Evolutionary conservation across 2,329 filamentous ascomycete species (phyloP), one percentile per base, ranked within the genome.

Genomic region (Fusarium haematococcum): DNA sequence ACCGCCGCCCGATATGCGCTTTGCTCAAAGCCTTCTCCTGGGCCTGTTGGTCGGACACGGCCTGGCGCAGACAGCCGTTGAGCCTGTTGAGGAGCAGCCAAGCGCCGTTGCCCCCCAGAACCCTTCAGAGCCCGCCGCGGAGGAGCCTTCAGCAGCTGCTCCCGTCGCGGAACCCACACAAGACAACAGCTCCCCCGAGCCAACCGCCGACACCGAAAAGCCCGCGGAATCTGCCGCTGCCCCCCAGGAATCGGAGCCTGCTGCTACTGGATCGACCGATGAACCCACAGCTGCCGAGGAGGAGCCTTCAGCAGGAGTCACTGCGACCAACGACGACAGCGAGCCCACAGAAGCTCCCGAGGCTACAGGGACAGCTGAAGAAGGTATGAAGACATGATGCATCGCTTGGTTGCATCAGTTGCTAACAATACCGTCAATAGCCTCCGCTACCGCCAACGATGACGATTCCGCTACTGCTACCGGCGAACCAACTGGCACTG

Each of bases 41-140:
- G 65, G 71, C n/a, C 60, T 74, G 50, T 52, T 74, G 61, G 71
- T 69, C 11, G 65, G 39, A 13, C 64, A 75, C 14, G 71, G 71
- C n/a, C 58, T 74, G 16, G 60, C 64, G n/a, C 71, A 74, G 63
- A 73, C 71, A 39, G 48, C 33, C 27, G 48, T 32, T 11, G 50
- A 54, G 5, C 58, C 61, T 7, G 71, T 50, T 20, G 37, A 61
- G 32, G 30, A 66, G 37, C 62, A 71, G 6, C 64, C 68, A 2
- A 64, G 57, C 35, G 50, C 56, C 13, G 35, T 74, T 25, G 62
- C 65, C 20, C 60, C 67, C 43, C 56, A 73, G 23, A 54, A 70
- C 30, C 70, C 54, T 37, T 35, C 69, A 60, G 65, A n/a, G 10
- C 69, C 72, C 2, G 66, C 69, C 25, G 65, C 62, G 13, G 62